Base-by-base conservation (phyloP, 768 basidiomycete species). In the Gelatoporia subvermispora region DNA sequence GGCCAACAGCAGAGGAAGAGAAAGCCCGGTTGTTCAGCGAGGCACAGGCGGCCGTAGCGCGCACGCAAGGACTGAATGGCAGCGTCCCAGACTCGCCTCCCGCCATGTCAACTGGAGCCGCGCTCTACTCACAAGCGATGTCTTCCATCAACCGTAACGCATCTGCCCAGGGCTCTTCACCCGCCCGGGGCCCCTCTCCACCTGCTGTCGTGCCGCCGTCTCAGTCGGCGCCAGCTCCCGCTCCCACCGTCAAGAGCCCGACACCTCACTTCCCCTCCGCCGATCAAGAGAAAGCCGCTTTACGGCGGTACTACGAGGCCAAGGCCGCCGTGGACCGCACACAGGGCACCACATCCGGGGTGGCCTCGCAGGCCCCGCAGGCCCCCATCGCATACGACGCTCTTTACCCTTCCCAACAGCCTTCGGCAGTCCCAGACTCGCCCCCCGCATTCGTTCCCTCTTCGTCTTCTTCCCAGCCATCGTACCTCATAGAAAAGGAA, bases 1-100 rank as follows among this genome's bases (percentile, higher is more conserved):
- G 85, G 85, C 70, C 71, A 7, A 75, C 82, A 1, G 86, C 90
- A 0, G 88, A 89, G 64, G 78, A 82, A 47, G 89, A 92, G 61
- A 91, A 92, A 57, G 65, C 75, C 1, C 72, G 76, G n/a, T 60
- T 88, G n/a, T 89, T 76, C 63, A 71, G 84, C 43, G 63, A 79
- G 42, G 87, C 88, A 0, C 82, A 83, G 58, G 78, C 75, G 1
- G 81, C 76, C n/a, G 88, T 81, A 2, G 73, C 70, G 47, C 74
- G 72, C 45, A 76, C 76, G 4, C 86, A 85, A 58, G 77, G 72
- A 5, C 57, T 48, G 18, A 71, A 65, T 1, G 57, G 62, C 13
- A 60, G 61, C 7, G 60, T 60, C 9, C 34, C 43, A 42, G 46
- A 49, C 55, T 24, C 39, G 13, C 51, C 59, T 16, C 55, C 64